Conservation (phyloP, 2,329 filamentous ascomycete species). For the Phaeoacremonium minimum region DNA sequence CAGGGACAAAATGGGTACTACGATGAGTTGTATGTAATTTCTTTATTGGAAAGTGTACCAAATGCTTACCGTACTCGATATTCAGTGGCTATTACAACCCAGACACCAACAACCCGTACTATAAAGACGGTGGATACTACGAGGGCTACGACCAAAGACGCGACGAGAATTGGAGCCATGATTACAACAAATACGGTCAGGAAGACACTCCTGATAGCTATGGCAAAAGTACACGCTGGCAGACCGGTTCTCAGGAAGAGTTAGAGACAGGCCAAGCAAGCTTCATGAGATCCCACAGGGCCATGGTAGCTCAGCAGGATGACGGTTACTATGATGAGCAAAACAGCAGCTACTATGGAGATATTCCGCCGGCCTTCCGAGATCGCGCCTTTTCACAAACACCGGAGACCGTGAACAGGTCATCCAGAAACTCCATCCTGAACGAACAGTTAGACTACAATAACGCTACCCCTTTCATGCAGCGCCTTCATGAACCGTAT, state of each 20-base stretch:
- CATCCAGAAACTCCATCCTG: constrained; percentile 92
- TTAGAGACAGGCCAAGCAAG: constrained; percentile 99
- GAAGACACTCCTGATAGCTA: constrained; percentile 54
- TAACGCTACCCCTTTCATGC: constrained; percentile 81
- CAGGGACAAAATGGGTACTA: too few species aligned
- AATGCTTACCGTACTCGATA: too few species aligned
- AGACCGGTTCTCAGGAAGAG: constrained; percentile 90
- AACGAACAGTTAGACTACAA: constrained; percentile 97
- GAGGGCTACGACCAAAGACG: constrained; percentile 93
- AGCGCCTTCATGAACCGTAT: constrained; percentile 92
- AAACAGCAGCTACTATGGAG: constrained; percentile 88
- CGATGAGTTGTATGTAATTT: constrained; percentile 73
- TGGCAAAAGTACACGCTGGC: constrained; percentile 52
- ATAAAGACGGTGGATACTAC: constrained; percentile 87
- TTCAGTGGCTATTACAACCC: constrained; percentile 90
- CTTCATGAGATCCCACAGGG: constrained; percentile 99
- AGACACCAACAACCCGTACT: constrained; percentile 75
- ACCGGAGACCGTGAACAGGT: constrained; percentile 92
- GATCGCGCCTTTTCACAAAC: constrained; percentile 95
- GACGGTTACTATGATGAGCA: constrained; percentile 96
- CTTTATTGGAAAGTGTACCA: too few species aligned
- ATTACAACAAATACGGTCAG: constrained; percentile 66
- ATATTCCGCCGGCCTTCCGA: constrained; percentile 66
- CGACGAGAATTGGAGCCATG: constrained; percentile 52
- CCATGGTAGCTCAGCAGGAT: constrained; percentile 94